phyloP scores from a whole-genome alignment of 306 rosid species.

The Datisca glomerata region DNA sequence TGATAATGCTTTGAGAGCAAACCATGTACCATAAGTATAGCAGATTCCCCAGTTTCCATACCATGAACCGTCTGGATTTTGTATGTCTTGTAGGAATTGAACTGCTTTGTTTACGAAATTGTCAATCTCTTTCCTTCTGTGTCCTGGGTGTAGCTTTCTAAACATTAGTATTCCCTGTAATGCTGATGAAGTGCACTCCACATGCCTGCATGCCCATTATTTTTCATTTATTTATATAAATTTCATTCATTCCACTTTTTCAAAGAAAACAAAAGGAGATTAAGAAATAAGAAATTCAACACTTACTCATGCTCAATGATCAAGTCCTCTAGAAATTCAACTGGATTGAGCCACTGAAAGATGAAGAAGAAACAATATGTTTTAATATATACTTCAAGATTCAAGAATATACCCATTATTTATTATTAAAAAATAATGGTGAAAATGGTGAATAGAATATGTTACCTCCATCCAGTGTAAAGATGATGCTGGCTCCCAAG shows the following conservation, averaged over 20 bases:
- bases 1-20: conserved; percentile 22
- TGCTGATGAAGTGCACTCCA: conserved; percentile 34
- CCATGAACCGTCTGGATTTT: conserved; percentile 33
- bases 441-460: too few species aligned
- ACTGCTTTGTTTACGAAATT: conserved; percentile 25
- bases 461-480: conserved; percentile 14
- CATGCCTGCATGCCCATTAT: conserved; percentile 19
- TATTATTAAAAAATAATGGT: background rate
- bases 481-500: conserved; percentile 45
- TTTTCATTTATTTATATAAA: too few species aligned
- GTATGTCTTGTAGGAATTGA: conserved; percentile 23
- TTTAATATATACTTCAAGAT: background rate
- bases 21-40: conserved; percentile 35
- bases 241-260: too few species aligned
- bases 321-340: conserved; percentile 27
- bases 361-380: background rate
- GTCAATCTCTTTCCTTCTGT: conserved; percentile 28
- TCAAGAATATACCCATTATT: background rate
- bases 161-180: conserved; percentile 23
- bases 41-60: conserved; percentile 37
- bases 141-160: conserved; percentile 23
- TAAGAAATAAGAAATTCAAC: too few species aligned
- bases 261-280: too few species aligned
- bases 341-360: conserved; percentile 31
- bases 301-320: conserved; percentile 30